phyloP scores from a whole-genome alignment of 1,139 yeast genomes.

The Magnusiomyces tetraspermus region DNA sequence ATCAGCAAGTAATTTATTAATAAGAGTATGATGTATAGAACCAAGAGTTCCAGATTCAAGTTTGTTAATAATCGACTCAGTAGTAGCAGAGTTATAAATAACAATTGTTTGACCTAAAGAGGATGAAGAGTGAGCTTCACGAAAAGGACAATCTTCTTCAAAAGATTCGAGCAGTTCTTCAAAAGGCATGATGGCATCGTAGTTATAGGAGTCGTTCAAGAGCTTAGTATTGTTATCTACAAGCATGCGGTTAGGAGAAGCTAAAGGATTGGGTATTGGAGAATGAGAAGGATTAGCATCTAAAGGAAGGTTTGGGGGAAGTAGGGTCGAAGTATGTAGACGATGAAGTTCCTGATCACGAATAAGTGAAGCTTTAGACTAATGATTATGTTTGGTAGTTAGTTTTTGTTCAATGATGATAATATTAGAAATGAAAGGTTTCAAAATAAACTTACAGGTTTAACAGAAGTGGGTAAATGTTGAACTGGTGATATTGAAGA shows the following conservation, averaged over 20 bases:
- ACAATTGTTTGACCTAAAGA: slow-evolving; percentile 11
- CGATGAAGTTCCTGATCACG: not conserved
- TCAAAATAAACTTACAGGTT: too few species aligned
- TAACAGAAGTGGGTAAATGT: too few species aligned
- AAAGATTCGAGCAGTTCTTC: slow-evolving; percentile 1
- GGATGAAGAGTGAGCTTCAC: slow-evolving; percentile 10
- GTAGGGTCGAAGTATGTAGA: not conserved
- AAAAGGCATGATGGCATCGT: slow-evolving; percentile 3
- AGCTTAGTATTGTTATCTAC: not conserved
- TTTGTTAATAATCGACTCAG: too few species aligned
- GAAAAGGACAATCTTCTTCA: slow-evolving; percentile 5
- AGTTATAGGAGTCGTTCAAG: slow-evolving; percentile 4
- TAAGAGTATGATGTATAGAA: too few species aligned
- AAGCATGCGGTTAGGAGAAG: not conserved
- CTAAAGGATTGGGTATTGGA: too few species aligned
- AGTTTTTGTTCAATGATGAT: too few species aligned
- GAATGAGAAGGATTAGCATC: too few species aligned
- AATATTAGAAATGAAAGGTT: too few species aligned
- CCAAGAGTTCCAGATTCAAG: too few species aligned
- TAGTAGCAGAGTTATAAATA: slow-evolving; percentile 1
- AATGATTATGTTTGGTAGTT: too few species aligned
- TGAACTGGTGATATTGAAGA: too few species aligned
- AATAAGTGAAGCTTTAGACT: not conserved
- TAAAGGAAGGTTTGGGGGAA: not conserved
- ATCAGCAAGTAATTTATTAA: too few species aligned